Percentiles rank a stretch among this genome's conserved stretches.
Evolutionary conservation across 495 filamentous ascomycete genomes (phyloP).

Genomic region (Ramalina intermedia): DNA sequence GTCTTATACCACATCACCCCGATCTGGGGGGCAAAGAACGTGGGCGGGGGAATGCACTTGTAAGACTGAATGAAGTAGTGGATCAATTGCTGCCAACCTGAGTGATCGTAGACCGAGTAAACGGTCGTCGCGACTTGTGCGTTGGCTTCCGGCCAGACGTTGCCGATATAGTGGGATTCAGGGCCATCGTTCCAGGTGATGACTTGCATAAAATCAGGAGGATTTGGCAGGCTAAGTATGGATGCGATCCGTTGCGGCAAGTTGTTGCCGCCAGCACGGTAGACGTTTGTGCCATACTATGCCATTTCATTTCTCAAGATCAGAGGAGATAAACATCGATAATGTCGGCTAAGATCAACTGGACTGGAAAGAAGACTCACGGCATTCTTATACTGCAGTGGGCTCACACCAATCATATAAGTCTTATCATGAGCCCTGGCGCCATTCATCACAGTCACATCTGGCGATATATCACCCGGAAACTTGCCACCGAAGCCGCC

Average conservation of each 20-base stretch:
- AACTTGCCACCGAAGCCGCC: neutral
- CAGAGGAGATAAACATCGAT: too few species aligned
- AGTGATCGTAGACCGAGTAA: slow-evolving; percentile 21
- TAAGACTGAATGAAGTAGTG: slow-evolving; percentile 23
- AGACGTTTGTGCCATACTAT: slow-evolving; percentile 20
- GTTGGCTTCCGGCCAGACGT: slow-evolving; percentile 18
- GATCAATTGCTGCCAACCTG: slow-evolving; percentile 21
- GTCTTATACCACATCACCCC: slow-evolving; percentile 16
- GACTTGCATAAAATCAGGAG: slow-evolving; percentile 19
- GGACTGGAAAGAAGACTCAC: too few species aligned
- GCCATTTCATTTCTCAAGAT: too few species aligned
- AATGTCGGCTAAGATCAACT: too few species aligned
- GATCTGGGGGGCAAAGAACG: neutral
- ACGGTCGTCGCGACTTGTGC: slow-evolving; percentile 15
- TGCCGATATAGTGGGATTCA: slow-evolving; percentile 33
- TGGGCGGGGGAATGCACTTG: slow-evolving; percentile 14
- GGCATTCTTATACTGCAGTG: neutral
- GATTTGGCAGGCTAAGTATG: slow-evolving; percentile 11
- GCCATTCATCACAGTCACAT: slow-evolving; percentile 12
- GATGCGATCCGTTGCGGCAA: slow-evolving; percentile 21
- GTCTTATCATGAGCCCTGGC: slow-evolving; percentile 13
- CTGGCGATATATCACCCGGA: slow-evolving; percentile 13
- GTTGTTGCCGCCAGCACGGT: slow-evolving; percentile 29
- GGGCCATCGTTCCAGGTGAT: slow-evolving; percentile 29
- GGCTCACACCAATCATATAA: slow-evolving; percentile 25